Evolutionary conservation across 371 early-diverging fungal genomes (phyloP), one percentile per base, ranked within the genome.

Genomic region (Zancudomyces culisetae): DNA sequence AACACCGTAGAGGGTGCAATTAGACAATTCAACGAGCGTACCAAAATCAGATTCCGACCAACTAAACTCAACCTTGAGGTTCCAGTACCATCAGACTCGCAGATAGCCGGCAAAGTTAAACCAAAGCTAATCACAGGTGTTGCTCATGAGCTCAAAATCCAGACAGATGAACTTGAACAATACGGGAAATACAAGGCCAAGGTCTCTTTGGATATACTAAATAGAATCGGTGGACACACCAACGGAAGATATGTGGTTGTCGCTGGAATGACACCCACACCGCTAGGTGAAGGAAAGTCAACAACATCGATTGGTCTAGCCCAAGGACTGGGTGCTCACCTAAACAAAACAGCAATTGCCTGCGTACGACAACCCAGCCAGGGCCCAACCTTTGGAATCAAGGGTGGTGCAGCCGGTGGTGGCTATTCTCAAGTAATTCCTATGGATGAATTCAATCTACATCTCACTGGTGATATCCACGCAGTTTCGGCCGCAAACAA

Each of bases 371-470:
- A 96, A 62, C 96, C 96, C 10, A 88, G 89, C 39, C 94, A 93
- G 61, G 96, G 96, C 15, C 96, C 96, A 20, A 96, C 96, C 2
- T 93, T 96, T 60, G 96, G 96, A 45, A 93, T 96, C 71, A 96
- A 96, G 69, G 96, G 93, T 49, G 96, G 96, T 40, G 96, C 96
- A 39, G 96, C 96, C 21, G 96, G 96, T 49, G 94, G 96, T 45
- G 94, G 96, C 22, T 94, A 94, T 67, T 83, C 93, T 19, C 94
- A 94, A 65, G 88, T 96, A 43, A 90, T 94, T 55, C 96, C 96
- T n/a, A 96, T 96, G 96, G 91, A 93, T 57, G 90, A 92, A 59
- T 93, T 96, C 77, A 96, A 96, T 66, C 69, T 96, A 54, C 96
- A 96, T 55, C 71, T 96, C 70, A 96, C 96, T 0, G 96, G 96